Evolutionary conservation across 2,329 filamentous ascomycete genomes (phyloP).

Genomic region (Achaetomium macrosporum): DNA sequence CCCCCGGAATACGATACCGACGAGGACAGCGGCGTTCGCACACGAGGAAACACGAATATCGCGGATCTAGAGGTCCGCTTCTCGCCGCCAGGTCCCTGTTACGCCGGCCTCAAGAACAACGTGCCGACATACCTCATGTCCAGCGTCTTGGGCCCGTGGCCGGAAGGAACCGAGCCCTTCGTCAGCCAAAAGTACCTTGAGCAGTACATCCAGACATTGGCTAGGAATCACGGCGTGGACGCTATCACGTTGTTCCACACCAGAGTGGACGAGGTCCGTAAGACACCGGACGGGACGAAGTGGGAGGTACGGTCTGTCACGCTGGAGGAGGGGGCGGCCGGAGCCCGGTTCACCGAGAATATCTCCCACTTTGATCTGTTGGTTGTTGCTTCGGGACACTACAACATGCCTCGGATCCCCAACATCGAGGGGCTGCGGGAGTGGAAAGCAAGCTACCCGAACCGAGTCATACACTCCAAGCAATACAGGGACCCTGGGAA

Average conservation of each 20-base stretch:
- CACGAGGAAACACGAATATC: background rate
- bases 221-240: slow-evolving; percentile 44
- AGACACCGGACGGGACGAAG: slow-evolving; percentile 33
- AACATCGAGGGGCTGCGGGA: slow-evolving; percentile 51
- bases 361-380: slow-evolving; percentile 54
- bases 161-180: slow-evolving; percentile 52
- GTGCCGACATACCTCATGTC: slow-evolving; percentile 56
- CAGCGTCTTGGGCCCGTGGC: slow-evolving; percentile 45
- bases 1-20: slow-evolving; percentile 13
- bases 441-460: slow-evolving; percentile 51
- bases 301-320: slow-evolving; percentile 50
- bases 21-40: background rate
- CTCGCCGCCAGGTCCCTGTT: slow-evolving; percentile 42
- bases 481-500: slow-evolving; percentile 57
- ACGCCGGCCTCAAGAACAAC: slow-evolving; percentile 62
- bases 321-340: slow-evolving; percentile 28
- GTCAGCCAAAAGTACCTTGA: slow-evolving; percentile 52
- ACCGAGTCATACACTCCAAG: slow-evolving; percentile 61
- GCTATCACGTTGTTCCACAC: slow-evolving; percentile 50
- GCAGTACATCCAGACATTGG: slow-evolving; percentile 57
- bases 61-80: slow-evolving; percentile 34
- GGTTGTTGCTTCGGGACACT: slow-evolving; percentile 62
- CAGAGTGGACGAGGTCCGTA: slow-evolving; percentile 47
- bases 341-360: slow-evolving; percentile 27
- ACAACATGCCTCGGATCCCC: slow-evolving; percentile 57